A percentile compares a stretch with the other conserved stretches of the same genome.
Conservation (phyloP, 1,284 basidiomycete genomes). For the Fomitopsis palustris region DNA sequence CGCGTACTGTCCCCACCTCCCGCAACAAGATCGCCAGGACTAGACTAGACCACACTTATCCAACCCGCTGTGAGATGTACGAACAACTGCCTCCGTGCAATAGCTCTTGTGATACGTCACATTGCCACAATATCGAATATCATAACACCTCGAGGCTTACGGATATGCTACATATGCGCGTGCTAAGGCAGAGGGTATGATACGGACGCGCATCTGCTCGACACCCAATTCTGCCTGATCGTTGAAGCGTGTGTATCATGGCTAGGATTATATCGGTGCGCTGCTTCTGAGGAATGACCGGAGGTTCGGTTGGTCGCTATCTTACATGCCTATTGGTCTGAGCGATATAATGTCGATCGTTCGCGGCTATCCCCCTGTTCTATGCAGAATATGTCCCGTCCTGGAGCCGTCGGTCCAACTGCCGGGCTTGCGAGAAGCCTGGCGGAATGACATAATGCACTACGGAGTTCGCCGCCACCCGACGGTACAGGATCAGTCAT, state of each 20-base stretch:
- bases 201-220: background rate
- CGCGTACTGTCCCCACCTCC: constrained; percentile 41
- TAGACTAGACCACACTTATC: constrained; percentile 30
- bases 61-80: constrained; percentile 4
- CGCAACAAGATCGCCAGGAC: constrained; percentile 26
- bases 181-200: background rate
- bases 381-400: background rate
- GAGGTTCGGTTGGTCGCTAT: background rate
- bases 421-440: background rate
- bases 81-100: background rate
- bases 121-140: background rate
- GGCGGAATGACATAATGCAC: background rate
- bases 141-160: background rate
- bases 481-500: too few species aligned
- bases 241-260: background rate
- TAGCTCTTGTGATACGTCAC: background rate
- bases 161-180: background rate
- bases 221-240: background rate
- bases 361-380: too few species aligned
- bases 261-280: background rate
- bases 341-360: too few species aligned
- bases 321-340: too few species aligned
- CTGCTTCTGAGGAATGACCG: background rate
- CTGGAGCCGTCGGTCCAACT: background rate
- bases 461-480: background rate